Conservation (phyloP, 495 filamentous ascomycete species). For the Podospora comata region DNA sequence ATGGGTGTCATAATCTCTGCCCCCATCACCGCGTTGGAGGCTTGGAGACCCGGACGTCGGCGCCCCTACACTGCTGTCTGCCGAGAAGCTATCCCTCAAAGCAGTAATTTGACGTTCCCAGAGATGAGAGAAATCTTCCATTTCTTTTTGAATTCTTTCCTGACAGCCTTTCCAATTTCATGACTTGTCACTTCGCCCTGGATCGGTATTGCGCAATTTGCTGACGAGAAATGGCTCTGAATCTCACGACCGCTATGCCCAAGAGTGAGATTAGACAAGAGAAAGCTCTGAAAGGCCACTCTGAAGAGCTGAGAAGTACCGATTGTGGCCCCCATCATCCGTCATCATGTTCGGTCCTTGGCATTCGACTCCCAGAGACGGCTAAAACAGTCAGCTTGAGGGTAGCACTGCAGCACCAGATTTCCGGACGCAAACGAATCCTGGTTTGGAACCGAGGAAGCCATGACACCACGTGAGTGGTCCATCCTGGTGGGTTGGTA, state of each 20-base stretch:
- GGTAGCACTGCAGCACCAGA: conserved; percentile 19
- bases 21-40: conserved; percentile 1
- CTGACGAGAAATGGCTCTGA: neutral
- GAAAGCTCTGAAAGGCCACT: conserved; percentile 3
- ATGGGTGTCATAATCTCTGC: neutral
- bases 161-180: neutral
- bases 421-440: conserved; percentile 7
- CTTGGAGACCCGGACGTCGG: conserved; percentile 11
- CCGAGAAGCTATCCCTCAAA: conserved; percentile 19
- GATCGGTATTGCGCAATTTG: neutral
- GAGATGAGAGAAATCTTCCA: conserved; percentile 19
- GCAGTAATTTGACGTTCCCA: conserved; percentile 23
- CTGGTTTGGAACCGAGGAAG: conserved; percentile 5
- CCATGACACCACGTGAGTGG: conserved; percentile 17
- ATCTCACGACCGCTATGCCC: neutral
- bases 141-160: neutral
- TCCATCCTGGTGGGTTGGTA: neutral
- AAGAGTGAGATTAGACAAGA: neutral
- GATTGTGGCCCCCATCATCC: neutral
- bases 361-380: conserved; percentile 4
- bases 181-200: neutral
- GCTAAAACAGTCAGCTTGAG: conserved; percentile 21
- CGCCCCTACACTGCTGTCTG: conserved; percentile 17
- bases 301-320: neutral
- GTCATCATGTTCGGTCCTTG: neutral